A percentile compares a stretch with the other conserved stretches of the same genome.
Conservation (phyloP, 2,329 filamentous ascomycete species). For the Xylariaceae sp. region DNA sequence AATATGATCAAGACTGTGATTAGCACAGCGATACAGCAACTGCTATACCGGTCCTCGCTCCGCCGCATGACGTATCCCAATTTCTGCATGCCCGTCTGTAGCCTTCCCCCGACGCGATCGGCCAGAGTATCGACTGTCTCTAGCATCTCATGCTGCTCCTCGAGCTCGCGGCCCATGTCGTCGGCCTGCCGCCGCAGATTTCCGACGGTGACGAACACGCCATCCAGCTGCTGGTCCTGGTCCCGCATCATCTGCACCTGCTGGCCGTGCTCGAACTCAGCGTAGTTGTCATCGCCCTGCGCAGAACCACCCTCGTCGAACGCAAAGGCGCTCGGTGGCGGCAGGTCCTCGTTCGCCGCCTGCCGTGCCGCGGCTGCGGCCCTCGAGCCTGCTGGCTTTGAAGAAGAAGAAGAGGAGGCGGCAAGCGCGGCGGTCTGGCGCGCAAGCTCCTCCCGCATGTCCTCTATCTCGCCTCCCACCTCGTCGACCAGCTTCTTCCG, state of each 20-base stretch:
- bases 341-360: constrained; percentile 51
- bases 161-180: constrained; percentile 94
- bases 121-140: constrained; percentile 83
- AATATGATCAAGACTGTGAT: constrained; percentile 89
- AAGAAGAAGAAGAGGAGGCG: constrained; percentile 35
- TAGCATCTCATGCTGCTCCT: constrained; percentile 91
- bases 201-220: constrained; percentile 90
- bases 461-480: constrained; percentile 84
- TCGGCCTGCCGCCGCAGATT: constrained; percentile 89
- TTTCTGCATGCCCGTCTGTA: constrained; percentile 86
- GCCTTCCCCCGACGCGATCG: constrained; percentile 83
- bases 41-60: constrained; percentile 88
- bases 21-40: constrained; percentile 87
- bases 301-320: constrained; percentile 55
- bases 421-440: constrained; percentile 56
- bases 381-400: constrained; percentile 7
- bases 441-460: constrained; percentile 83
- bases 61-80: constrained; percentile 82
- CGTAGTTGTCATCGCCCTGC: constrained; percentile 65
- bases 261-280: constrained; percentile 87
- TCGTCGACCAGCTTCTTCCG: constrained; percentile 85
- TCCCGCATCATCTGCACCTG: constrained; percentile 92
- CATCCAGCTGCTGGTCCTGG: constrained; percentile 91
- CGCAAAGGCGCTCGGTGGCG: constrained; percentile 63
- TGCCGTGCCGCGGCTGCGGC: constrained; percentile 40